These are phyloP conservation scores for Gossypium gossypioides DNA, from an alignment of 441 rosid genomes.

Conservation along the genomic window DNA sequence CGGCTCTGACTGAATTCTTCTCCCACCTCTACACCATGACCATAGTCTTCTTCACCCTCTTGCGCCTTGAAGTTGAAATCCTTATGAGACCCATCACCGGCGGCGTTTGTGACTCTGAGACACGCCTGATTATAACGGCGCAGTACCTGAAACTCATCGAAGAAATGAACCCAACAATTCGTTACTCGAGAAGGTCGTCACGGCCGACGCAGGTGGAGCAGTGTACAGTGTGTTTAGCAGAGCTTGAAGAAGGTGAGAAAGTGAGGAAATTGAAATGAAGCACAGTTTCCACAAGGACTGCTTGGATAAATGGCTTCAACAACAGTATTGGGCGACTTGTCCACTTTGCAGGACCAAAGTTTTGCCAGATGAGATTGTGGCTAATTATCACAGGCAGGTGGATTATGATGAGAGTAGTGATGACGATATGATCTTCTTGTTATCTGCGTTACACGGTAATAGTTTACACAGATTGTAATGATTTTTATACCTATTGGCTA, in stretches of 20 bases:
- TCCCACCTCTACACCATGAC: constrained; percentile 25
- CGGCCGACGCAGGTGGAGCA: background rate
- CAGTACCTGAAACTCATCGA: constrained; percentile 31
- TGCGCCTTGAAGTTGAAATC: constrained; percentile 20
- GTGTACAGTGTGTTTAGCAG: constrained; percentile 39
- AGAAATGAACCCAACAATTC: constrained; percentile 25
- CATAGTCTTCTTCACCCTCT: constrained; percentile 28
- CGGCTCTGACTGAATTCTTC: constrained; percentile 24
- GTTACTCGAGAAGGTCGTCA: constrained; percentile 10
- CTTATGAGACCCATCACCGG: constrained; percentile 26
- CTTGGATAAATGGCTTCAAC: constrained; percentile 40
- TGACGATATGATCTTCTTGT: constrained; percentile 25
- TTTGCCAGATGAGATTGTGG: constrained; percentile 36
- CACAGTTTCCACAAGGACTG: constrained; percentile 48
- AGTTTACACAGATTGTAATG: constrained; percentile 21
- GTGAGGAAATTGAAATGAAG: constrained; percentile 30
- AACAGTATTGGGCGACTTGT: constrained; percentile 31
- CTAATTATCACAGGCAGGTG: constrained; percentile 18
- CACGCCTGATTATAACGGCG: constrained; percentile 14
- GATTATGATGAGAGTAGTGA: constrained; percentile 22
- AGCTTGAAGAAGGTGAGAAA: constrained; percentile 32
- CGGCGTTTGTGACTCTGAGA: background rate
- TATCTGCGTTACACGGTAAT: constrained; percentile 26
- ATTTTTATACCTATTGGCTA: background rate
- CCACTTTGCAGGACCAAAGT: constrained; percentile 49